Evolutionary conservation across 169 alveolate species (phyloP).

Genomic region (Plasmodium yoelii): DNA sequence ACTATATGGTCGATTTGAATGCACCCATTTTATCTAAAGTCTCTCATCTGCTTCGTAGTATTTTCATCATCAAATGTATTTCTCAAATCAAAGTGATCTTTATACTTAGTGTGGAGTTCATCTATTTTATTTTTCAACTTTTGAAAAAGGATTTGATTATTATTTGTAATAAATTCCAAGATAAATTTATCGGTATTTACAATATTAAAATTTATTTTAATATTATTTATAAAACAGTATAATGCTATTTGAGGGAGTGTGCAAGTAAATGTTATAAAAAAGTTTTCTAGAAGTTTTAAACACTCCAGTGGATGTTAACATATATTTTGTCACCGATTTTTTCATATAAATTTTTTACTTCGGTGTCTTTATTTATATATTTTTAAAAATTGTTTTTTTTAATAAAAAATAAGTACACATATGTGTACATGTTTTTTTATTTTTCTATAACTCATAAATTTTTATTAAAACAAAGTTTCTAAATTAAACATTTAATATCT

Average conservation of each 20-base stretch:
- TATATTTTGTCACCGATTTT: constrained; percentile 30
- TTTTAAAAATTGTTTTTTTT: constrained; percentile 45
- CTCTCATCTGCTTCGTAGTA: constrained; percentile 69
- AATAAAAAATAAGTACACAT: constrained; percentile 40
- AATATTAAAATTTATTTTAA: constrained; percentile 51
- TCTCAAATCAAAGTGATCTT: constrained; percentile 49
- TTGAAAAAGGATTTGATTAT: constrained; percentile 73
- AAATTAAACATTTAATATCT: too few species aligned
- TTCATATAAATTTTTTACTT: constrained; percentile 42
- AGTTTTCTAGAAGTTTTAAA: constrained; percentile 27
- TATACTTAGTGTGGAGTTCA: constrained; percentile 40
- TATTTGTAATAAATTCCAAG: constrained; percentile 56
- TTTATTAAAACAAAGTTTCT: too few species aligned
- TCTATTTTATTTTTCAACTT: constrained; percentile 58
- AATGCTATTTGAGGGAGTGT: constrained; percentile 71
- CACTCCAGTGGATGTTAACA: constrained; percentile 24
- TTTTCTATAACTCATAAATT: too few species aligned
- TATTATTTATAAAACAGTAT: constrained; percentile 63
- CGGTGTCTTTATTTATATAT: constrained; percentile 40
- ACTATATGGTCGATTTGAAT: constrained; percentile 34
- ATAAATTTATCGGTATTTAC: constrained; percentile 62
- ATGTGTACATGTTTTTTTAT: background rate
- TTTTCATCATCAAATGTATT: constrained; percentile 69
- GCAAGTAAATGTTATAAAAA: constrained; percentile 32
- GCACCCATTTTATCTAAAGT: constrained; percentile 29